Evolutionary conservation across 352 stramenopile species (phyloP).

Genomic region (Aphanomyces invadans): DNA sequence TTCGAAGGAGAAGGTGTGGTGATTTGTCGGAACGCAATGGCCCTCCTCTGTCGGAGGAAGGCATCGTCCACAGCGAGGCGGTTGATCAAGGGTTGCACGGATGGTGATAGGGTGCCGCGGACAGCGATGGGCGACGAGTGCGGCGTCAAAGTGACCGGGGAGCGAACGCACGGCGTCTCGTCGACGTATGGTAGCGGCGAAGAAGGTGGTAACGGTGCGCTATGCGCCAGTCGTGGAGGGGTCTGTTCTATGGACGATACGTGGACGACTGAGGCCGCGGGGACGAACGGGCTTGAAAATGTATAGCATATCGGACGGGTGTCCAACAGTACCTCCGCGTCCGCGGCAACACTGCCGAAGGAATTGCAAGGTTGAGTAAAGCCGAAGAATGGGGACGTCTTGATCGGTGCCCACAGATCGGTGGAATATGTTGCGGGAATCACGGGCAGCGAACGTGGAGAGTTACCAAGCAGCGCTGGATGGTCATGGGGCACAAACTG

Average conservation of each 20-base stretch:
- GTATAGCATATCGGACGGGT: neutral
- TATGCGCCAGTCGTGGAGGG: too few relatives aligned
- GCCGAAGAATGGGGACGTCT: neutral
- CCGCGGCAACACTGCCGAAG: constrained; percentile 2
- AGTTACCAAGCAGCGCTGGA: too few relatives aligned
- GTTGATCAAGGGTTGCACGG: neutral
- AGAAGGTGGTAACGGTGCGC: too few relatives aligned
- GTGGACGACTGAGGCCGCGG: too few relatives aligned
- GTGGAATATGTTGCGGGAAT: neutral
- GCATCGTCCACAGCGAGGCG: neutral
- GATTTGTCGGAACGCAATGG: neutral
- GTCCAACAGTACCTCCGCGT: neutral
- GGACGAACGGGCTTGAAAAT: neutral
- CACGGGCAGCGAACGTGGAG: neutral
- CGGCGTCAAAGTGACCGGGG: neutral
- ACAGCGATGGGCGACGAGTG: neutral
- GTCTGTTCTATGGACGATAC: too few relatives aligned
- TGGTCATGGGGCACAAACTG: too few relatives aligned
- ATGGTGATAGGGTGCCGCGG: neutral
- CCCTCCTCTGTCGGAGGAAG: neutral
- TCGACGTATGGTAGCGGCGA: too few relatives aligned
- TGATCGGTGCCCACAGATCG: neutral
- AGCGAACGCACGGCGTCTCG: neutral
- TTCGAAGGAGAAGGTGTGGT: neutral
- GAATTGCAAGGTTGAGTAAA: neutral